phyloP scores from a whole-genome alignment of 2,329 filamentous ascomycete genomes.

The Colletotrichum sp. region DNA sequence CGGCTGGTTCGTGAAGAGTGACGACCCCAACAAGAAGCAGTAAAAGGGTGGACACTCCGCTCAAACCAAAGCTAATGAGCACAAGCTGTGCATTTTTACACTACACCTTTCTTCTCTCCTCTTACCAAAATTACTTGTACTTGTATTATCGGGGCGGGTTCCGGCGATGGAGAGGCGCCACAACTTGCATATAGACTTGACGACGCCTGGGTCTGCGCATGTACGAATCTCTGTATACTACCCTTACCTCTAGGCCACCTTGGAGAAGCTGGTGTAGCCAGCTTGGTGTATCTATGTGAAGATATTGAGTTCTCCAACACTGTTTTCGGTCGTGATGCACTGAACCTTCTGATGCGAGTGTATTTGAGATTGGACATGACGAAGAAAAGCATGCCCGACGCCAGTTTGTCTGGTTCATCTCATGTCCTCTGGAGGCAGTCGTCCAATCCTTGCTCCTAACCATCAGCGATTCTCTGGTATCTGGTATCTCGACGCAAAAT shows the following conservation, averaged over 20 bases:
- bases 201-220: constrained; percentile 17
- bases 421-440: neutral
- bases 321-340: neutral
- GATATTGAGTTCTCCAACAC: neutral
- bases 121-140: constrained; percentile 15
- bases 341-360: neutral
- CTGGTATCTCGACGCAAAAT: neutral
- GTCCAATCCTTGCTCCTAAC: neutral
- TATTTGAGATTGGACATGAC: neutral
- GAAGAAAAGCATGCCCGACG: neutral
- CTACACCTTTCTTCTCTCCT: constrained; percentile 9
- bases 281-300: neutral
- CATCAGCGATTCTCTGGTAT: neutral
- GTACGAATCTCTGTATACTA: constrained; percentile 24
- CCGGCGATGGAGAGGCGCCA: constrained; percentile 9
- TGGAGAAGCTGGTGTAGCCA: neutral
- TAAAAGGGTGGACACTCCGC: neutral
- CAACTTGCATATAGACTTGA: constrained; percentile 23
- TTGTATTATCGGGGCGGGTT: constrained; percentile 18
- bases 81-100: neutral
- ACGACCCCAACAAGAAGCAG: constrained; percentile 20
- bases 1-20: constrained; percentile 52
- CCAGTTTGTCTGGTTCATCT: neutral
- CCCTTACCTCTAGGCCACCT: constrained; percentile 9
- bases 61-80: neutral